Base-by-base conservation (phyloP, 331 rosid species). In the Erythrophleum ivorense region DNA sequence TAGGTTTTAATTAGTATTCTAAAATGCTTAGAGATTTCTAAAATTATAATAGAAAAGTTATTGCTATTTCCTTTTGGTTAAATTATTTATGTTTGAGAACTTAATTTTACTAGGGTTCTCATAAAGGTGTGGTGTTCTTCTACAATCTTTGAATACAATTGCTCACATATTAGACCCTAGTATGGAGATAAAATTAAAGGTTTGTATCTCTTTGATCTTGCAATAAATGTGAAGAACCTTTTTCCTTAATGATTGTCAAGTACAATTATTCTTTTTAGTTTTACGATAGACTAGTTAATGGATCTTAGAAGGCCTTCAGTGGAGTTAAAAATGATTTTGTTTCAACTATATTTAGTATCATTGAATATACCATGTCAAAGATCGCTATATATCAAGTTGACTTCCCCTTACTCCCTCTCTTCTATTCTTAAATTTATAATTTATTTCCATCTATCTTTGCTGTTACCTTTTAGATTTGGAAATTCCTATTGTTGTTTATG, bases 111-210 rank as follows among this genome's bases (percentile, higher is more conserved):
- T 67, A 36, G 68, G 18, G 59, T 71, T 87, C 84, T 82, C 58
- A 60, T 85, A 73, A 77, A 77, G 75, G 62, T 66, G 12, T 84
- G 75, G 73, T 60, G 82, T 82, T 54, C 79, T 88, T 89, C 81
- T 81, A 43, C 92, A 95, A 97, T 80, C 91, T 48, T 67, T 95
- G 85, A 81, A 85, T 65, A 78, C 88, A 82, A 89, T 95, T 82
- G 91, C 89, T 33, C 90, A 86, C 88, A 87, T 92, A 82, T 83
- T 90, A 57, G 97, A 95, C 83, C 94, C 97, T n/a, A 85, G 87
- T 81, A 89, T 84, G 89, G 93, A 90, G 83, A 87, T 89, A 93
- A 91, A 90, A 74, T 85, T 88, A 81, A 90, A 92, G 97, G 98
- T 95, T 76, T 76, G 89, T 86, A 67, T 73, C 24, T 73, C 24